Evolutionary conservation across 2,329 filamentous ascomycete genomes (phyloP).

Genomic region (Sphaerostilbella broomeana): DNA sequence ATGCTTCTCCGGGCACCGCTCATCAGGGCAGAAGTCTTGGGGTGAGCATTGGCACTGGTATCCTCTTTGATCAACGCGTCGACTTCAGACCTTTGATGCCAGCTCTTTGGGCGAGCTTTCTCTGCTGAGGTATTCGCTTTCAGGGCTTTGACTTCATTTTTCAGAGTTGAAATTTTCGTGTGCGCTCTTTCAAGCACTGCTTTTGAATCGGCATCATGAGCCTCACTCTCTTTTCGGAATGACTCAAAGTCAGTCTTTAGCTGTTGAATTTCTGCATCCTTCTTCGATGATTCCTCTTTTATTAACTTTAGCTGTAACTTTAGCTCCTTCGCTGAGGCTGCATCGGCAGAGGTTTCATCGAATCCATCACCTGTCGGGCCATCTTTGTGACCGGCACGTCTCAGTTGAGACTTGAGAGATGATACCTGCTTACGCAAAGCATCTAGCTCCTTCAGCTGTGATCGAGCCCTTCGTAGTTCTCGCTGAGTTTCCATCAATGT

Average conservation of each 20-base stretch:
- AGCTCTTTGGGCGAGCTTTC: conserved; percentile 23
- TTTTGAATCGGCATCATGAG: conserved; percentile 48
- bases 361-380: conserved; percentile 26
- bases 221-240: conserved; percentile 47
- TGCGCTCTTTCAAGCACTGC: conserved; percentile 51
- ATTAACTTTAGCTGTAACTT: conserved; percentile 36
- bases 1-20: conserved; percentile 21
- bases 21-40: conserved; percentile 1
- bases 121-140: conserved; percentile 25
- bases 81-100: conserved; percentile 22
- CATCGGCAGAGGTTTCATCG: conserved; percentile 19
- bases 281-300: conserved; percentile 39
- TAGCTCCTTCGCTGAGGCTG: conserved; percentile 30
- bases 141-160: conserved; percentile 44
- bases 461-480: conserved; percentile 48
- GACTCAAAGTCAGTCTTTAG: conserved; percentile 47
- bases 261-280: conserved; percentile 43
- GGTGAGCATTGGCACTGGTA: background rate
- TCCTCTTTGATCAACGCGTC: conserved; percentile 12
- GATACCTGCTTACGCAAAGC: conserved; percentile 48
- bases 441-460: conserved; percentile 46
- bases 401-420: conserved; percentile 45
- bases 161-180: conserved; percentile 49
- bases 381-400: conserved; percentile 31
- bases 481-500: conserved; percentile 46